Base-by-base conservation (phyloP, 2,329 filamentous ascomycete genomes). In the Colletotrichum plurivorum region DNA sequence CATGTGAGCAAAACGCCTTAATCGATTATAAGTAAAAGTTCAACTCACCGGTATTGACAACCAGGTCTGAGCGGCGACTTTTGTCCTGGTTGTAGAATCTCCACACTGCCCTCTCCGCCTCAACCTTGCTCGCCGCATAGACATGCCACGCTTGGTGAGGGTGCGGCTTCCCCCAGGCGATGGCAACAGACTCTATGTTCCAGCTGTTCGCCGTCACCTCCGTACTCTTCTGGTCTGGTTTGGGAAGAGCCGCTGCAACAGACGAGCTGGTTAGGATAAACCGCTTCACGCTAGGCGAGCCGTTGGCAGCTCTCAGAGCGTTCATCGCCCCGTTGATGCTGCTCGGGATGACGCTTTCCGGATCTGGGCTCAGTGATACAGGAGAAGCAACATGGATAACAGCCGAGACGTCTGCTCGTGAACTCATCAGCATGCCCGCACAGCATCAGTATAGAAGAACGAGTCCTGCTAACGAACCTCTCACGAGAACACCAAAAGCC, bases 61-160 rank as follows among this genome's bases (percentile, higher is more conserved):
- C 31, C 78, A 77, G 3, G 75, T 73, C 69, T 82, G 84, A 67
- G 77, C 81, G 0, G 78, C 81, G 1, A 69, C 73, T 63, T 8
- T 60, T 66, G 12, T 66, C 84, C 82, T 3, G 79, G 74, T n/a
- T 66, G 13, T 15, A 66, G 70, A 2, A 84, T 16, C 80, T 77
- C 82, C 83, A 84, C 3, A 79, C 46, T 0, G 75, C 80, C 63
- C 77, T 74, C 55, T 84, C 82, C 0, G 74, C 75, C 25, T 78
- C 76, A 1, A 76, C 72, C 66, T 84, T 84, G 66, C 80, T 82
- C 0, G 82, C 81, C 0, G 71, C 73, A 58, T 84, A 84, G 0
- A 80, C 76, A 10, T 2, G 69, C 63, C 31, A 76, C 70, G 68
- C 63, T 18, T 76, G 73, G 1, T 78, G 75, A 0, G 74, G 61